A percentile compares a stretch with the other conserved stretches of the same genome.
Conservation (phyloP, 1,284 basidiomycete species). For the Fomitopsis schrenkii region DNA sequence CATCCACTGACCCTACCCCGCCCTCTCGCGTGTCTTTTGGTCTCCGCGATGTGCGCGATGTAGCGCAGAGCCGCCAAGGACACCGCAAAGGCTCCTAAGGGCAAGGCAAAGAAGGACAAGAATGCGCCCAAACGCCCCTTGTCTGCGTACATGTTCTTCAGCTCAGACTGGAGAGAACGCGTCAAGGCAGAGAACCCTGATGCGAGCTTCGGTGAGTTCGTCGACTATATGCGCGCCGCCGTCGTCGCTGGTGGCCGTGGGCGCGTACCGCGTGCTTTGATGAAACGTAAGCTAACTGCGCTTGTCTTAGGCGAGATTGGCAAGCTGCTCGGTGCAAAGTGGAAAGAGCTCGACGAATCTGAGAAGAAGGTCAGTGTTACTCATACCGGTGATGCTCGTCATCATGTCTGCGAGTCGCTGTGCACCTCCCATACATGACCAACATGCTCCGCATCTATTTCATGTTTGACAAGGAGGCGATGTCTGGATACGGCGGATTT, state of each 20-base stretch:
- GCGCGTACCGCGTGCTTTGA: not conserved
- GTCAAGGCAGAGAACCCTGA: conserved; percentile 96
- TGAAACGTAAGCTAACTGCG: conserved; percentile 13
- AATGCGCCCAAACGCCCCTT: conserved; percentile 88
- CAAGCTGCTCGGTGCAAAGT: conserved; percentile 67
- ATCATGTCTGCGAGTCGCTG: not conserved
- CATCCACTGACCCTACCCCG: not conserved
- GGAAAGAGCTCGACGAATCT: conserved; percentile 63
- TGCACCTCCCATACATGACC: not conserved
- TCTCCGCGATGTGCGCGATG: conserved; percentile 13
- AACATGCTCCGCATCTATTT: no score
- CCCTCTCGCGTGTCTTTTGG: conserved; percentile 7
- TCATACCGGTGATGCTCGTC: not conserved
- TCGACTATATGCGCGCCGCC: conserved; percentile 4
- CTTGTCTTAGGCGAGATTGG: conserved; percentile 53
- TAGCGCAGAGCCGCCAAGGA: conserved; percentile 75
- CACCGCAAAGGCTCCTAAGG: conserved; percentile 50
- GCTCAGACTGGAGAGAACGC: conserved; percentile 91
- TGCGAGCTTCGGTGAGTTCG: conserved; percentile 78
- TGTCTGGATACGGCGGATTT: no score
- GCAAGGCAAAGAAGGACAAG: conserved; percentile 69
- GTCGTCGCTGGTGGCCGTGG: conserved; percentile 3
- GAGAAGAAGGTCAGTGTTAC: conserved; percentile 65
- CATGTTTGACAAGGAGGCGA: no score
- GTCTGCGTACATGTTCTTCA: conserved; percentile 99